phyloP scores from a whole-genome alignment of 2,329 filamentous ascomycete genomes.

The Ophiostoma triangulosporum region DNA sequence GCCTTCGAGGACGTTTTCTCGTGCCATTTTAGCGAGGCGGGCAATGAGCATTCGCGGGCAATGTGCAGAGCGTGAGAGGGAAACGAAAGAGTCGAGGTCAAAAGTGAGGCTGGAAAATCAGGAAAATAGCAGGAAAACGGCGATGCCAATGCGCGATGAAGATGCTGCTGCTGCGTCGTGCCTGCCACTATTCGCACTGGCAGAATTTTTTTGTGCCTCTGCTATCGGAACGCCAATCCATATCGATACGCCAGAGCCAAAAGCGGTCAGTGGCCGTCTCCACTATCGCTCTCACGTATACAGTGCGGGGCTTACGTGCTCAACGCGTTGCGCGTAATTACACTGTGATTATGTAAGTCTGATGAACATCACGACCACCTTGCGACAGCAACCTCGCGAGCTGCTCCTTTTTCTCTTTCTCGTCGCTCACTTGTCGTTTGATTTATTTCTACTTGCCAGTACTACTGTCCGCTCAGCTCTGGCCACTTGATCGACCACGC shows the following conservation, averaged over 20 bases:
- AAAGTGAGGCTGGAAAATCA: background rate
- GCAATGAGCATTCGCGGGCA: constrained; percentile 20
- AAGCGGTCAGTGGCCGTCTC: constrained; percentile 4
- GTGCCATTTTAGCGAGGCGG: constrained; percentile 35
- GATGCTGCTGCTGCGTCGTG: background rate
- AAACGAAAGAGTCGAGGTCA: background rate
- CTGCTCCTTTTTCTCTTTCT: no score
- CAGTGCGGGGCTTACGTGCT: background rate
- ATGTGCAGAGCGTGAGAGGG: background rate
- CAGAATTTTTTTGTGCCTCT: constrained; percentile 8
- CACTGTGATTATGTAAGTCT: background rate
- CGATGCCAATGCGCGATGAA: background rate
- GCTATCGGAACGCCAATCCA: background rate
- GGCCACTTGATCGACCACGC: no score
- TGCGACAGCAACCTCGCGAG: no score
- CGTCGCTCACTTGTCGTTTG: no score
- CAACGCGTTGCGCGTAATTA: background rate
- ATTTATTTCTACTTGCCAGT: no score
- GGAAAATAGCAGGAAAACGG: background rate
- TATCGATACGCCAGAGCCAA: background rate
- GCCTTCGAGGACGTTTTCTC: constrained; percentile 39
- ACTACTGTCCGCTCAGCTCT: no score
- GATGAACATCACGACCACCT: no score
- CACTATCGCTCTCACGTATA: background rate
- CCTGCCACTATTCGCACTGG: background rate